Percentiles rank a stretch among this genome's conserved stretches.
These are phyloP conservation scores for Cladosporium sp. DNA, from an alignment of 2,329 filamentous ascomycete genomes.

Conservation along the genomic window DNA sequence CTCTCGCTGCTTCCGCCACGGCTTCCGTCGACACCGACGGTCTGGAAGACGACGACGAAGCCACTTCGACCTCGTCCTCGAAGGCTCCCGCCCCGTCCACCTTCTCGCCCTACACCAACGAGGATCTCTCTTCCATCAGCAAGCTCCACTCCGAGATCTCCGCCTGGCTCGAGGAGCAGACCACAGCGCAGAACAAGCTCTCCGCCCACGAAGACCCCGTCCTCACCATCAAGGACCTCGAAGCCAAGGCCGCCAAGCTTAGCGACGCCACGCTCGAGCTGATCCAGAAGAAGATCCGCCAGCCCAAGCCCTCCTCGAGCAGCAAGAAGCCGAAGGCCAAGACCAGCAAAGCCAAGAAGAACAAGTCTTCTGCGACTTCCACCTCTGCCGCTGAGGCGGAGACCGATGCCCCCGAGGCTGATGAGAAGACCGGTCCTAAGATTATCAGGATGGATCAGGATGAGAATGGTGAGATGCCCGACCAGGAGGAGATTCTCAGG, in stretches of 20 bases:
- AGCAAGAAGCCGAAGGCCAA: conserved; percentile 37
- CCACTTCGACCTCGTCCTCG: conserved; percentile 3
- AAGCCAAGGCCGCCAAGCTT: conserved; percentile 67
- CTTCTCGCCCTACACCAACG: conserved; percentile 68
- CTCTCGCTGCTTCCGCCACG: conserved; percentile 36
- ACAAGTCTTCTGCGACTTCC: conserved; percentile 20
- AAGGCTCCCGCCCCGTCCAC: conserved; percentile 36
- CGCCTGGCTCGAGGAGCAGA: conserved; percentile 73
- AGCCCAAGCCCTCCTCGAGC: conserved; percentile 40
- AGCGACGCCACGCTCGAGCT: conserved; percentile 69
- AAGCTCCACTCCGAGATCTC: conserved; percentile 62
- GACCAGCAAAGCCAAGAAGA: conserved; percentile 18
- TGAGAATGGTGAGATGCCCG: conserved; percentile 28
- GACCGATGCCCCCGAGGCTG: conserved; percentile 33
- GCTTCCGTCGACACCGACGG: conserved; percentile 49
- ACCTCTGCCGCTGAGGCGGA: conserved; percentile 29
- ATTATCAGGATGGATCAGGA: conserved; percentile 17
- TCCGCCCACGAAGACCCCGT: conserved; percentile 70
- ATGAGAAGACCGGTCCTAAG: conserved; percentile 16
- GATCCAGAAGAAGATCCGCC: conserved; percentile 65
- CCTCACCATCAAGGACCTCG: conserved; percentile 70
- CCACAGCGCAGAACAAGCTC: conserved; percentile 70
- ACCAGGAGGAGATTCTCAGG: conserved; percentile 30
- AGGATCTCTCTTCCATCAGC: conserved; percentile 69
- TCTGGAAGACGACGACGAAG: conserved; percentile 10